Percentiles rank a stretch among this genome's conserved stretches.
phyloP scores from a whole-genome alignment of 495 filamentous ascomycete species.

The Cudoniella acicularis region DNA sequence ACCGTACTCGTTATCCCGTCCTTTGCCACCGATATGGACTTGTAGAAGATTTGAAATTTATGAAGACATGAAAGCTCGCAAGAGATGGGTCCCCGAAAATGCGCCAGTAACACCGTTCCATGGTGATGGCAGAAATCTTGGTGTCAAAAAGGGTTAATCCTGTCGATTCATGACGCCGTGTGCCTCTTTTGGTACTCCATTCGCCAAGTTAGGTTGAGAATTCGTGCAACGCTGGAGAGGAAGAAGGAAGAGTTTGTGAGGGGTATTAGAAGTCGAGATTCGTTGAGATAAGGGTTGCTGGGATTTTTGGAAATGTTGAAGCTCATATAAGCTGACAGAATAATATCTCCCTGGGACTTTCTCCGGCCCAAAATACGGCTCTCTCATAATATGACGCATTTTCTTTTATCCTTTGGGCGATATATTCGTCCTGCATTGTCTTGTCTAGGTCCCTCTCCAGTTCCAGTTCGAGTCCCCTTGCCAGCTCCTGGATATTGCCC shows the following conservation, averaged over 20 bases:
- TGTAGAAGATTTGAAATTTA: constrained; percentile 10
- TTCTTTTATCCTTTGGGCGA: constrained; percentile 10
- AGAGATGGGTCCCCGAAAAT: constrained; percentile 9
- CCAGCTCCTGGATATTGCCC: constrained; percentile 31
- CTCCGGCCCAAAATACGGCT: background rate
- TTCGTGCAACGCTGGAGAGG: constrained; percentile 21
- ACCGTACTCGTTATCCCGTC: background rate
- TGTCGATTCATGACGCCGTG: constrained; percentile 22
- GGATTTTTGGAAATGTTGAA: constrained; percentile 2
- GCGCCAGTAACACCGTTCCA: constrained; percentile 13
- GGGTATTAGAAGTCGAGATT: background rate
- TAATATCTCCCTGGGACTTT: background rate
- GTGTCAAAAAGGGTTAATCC: background rate
- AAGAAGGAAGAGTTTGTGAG: constrained; percentile 14
- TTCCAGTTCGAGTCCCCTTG: constrained; percentile 14
- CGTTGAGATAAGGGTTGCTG: background rate
- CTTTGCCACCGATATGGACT: constrained; percentile 15
- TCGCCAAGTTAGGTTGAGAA: constrained; percentile 24
- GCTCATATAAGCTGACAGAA: constrained; percentile 4
- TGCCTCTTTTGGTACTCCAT: constrained; percentile 31
- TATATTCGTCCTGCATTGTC: constrained; percentile 23
- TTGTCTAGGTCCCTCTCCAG: constrained; percentile 14
- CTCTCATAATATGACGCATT: constrained; percentile 35
- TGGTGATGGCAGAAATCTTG: constrained; percentile 1
- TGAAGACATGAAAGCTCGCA: constrained; percentile 1